Evolutionary conservation across 2,329 filamentous ascomycete genomes (phyloP), one percentile per base, ranked within the genome.

Genomic region (Epichloe gansuensis): DNA sequence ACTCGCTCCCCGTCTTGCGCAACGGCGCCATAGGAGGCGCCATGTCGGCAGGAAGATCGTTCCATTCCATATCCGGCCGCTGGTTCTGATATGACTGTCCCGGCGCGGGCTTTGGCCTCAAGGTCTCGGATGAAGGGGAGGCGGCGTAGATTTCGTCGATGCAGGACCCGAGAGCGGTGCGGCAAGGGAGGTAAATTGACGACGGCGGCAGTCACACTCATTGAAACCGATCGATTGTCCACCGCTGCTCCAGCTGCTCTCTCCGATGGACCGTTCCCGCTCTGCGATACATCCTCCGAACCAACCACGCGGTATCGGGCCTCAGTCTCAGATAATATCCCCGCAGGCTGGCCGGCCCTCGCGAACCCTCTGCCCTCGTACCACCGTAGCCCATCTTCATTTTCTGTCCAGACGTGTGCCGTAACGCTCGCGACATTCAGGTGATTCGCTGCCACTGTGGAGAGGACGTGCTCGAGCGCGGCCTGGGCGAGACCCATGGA

Each of bases 401-500:
- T 85, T 54, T 81, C 75, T 11, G 81, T 82, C 82, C 82, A 86
- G 15, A 85, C 82, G 63, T 86, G 82, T 4, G 82, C 82, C 57
- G 80, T 84, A 15, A 83, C 69, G 44, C 71, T 60, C 38, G 58
- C 59, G 37, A 74, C 71, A 50, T 72, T 61, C 56, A 72, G 64
- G 15, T 57, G 65, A 11, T 66, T 65, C 12, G 60, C 57, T 8
- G 62, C 60, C 12, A 66, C 67, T 11, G 70, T 67, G 23, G 67
- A 66, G 52, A 77, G 58, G 46, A 81, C 70, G 56, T 76, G 71
- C 46, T 80, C 74, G 15, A 86, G 67, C 0, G 80, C 73, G 25
- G 77, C 75, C n/a, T 72, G 70, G 12, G 77, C 78, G 12, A 85
- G 72, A 0, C 82, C 82, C 39, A 82, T 70, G 3, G 70, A 68